Evolutionary conservation across 352 stramenopile species (phyloP), one percentile per base, ranked within the genome.

Genomic region (Pythium utonaiense): DNA sequence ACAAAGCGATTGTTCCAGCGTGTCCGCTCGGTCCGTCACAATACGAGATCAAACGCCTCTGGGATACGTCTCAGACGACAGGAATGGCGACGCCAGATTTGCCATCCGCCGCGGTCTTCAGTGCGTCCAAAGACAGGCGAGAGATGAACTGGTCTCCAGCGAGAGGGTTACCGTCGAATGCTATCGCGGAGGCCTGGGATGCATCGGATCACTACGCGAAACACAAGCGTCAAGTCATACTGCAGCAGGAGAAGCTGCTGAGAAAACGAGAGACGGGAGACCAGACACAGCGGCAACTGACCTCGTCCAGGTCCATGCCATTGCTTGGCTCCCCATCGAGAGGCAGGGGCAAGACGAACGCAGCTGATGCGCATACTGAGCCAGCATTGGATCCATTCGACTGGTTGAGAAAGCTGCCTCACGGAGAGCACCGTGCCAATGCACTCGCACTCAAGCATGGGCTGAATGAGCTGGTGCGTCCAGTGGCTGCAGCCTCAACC

Each of bases 351-450:
- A 17, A 25, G 25, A 41, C 66, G 27, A 33, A 49, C 27, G 13
- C 27, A 57, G 21, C 25, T 16, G 30, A 30, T 36, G 19, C 42
- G 19, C 41, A 27, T 31, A 5, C 25, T 65, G 25, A 34, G 17
- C 6, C 19, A 17, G 16, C 13, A 53, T 53, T 68, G 41, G 77
- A 91, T 33, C 73, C 79, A 21, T 86, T 90, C 45, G 80, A 78
- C 19, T 90, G 80, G 80, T 52, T 88, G 3, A 61, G 77, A 3
- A 56, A 64, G 33, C 75, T 73, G 28, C 73, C 74, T 0, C 73
- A 82, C 31, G 78, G 78, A 13, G 75, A 90, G 19, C 69, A 81
- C 5, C 77, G 78, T n/a, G 70, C 75, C 7, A 78, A 83, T 50
- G 54, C 73, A 5, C 53, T 90, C 8, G 73, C 76, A 14, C 47